Evolutionary conservation across 805 yeast genomes (phyloP).

Genomic region (Grigorovia yakushimaensis): DNA sequence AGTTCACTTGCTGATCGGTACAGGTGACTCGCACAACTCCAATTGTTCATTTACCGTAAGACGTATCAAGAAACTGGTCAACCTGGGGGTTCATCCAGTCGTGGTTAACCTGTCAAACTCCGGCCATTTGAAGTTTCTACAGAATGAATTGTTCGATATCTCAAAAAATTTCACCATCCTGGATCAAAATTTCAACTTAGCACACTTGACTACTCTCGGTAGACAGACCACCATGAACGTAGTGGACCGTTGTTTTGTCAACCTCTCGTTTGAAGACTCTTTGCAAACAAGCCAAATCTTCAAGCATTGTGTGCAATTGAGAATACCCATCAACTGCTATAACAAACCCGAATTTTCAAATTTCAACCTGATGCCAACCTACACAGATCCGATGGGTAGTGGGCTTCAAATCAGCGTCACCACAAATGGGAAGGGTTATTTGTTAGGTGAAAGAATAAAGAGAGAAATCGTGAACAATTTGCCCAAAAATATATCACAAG

Average conservation of each 20-base stretch:
- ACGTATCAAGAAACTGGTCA: conserved; percentile 40
- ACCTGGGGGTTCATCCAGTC: conserved; percentile 48
- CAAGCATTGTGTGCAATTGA: conserved; percentile 41
- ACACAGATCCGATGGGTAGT: conserved; percentile 46
- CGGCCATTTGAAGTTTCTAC: conserved; percentile 15
- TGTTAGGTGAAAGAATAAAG: conserved; percentile 69
- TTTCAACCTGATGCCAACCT: conserved; percentile 67
- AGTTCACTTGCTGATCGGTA: conserved; percentile 48
- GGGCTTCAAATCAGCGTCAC: conserved; percentile 71
- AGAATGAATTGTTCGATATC: conserved; percentile 16
- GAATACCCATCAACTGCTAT: conserved; percentile 77
- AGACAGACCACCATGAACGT: conserved; percentile 49
- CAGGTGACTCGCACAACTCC: conserved; percentile 10
- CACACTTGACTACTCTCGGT: conserved; percentile 48
- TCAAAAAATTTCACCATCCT: conserved; percentile 22
- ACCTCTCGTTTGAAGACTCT: conserved; percentile 29
- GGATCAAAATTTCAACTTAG: conserved; percentile 29
- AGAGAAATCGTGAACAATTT: conserved; percentile 58
- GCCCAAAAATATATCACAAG: conserved; percentile 60
- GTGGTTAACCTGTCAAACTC: conserved; percentile 31
- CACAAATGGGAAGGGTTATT: conserved; percentile 84
- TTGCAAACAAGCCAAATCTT: conserved; percentile 35
- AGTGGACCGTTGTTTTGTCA: conserved; percentile 71
- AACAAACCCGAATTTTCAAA: conserved; percentile 66
- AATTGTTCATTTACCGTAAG: conserved; percentile 25